A percentile compares a stretch with the other conserved stretches of the same genome.
Conservation (phyloP, 176 grass and related monocot genomes). For the Calamus simplicifolius region DNA sequence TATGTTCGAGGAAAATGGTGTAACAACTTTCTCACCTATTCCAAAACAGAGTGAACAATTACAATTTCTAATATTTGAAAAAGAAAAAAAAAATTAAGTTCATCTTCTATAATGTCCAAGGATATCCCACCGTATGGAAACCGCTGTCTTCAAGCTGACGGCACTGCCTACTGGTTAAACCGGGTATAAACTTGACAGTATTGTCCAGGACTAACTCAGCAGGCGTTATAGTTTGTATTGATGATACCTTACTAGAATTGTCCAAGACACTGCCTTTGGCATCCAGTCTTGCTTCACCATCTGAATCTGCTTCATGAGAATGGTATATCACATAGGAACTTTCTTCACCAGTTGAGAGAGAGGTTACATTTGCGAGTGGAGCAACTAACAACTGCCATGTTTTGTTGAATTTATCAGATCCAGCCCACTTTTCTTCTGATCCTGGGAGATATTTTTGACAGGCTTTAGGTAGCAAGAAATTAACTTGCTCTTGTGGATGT, state of each 20-base stretch:
- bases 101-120: neutral
- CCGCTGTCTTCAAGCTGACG: conserved; percentile 60
- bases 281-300: conserved; percentile 17
- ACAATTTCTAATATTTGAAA: conserved; percentile 7
- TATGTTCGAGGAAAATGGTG: conserved; percentile 95
- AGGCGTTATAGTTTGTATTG: conserved; percentile 18
- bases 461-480: conserved; percentile 31
- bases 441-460: conserved; percentile 27
- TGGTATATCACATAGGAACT: conserved; percentile 1
- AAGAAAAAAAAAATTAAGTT: conserved; percentile 10
- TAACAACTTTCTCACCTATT: conserved; percentile 83
- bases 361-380: conserved; percentile 18
- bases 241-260: neutral
- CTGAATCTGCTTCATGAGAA: conserved; percentile 30
- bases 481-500: conserved; percentile 26
- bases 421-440: conserved; percentile 41
- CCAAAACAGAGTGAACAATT: neutral
- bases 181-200: conserved; percentile 47
- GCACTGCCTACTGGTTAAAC: conserved; percentile 45
- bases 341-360: conserved; percentile 28
- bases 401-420: conserved; percentile 24
- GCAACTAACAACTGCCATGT: conserved; percentile 22
- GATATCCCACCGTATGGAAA: conserved; percentile 66
- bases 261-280: conserved; percentile 1
- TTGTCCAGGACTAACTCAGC: conserved; percentile 49